Percentiles rank a stretch among this genome's conserved stretches.
phyloP scores from a whole-genome alignment of 805 yeast genomes.

The Candida lessepsii region DNA sequence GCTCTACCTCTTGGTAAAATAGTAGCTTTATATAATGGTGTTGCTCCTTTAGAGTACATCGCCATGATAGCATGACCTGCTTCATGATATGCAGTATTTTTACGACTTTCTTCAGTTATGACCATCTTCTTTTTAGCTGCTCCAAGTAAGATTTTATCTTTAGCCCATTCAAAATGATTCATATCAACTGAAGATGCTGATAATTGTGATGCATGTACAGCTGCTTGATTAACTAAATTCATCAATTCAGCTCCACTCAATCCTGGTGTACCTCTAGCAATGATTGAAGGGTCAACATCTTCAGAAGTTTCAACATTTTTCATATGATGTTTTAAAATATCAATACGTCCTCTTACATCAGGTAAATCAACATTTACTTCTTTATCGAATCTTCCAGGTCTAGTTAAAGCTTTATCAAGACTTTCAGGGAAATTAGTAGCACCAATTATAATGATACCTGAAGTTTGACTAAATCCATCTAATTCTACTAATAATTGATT shows the following conservation, averaged over 20 bases:
- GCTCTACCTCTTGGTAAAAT: conserved; percentile 97
- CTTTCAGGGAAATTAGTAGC: conserved; percentile 98
- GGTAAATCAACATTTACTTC: conserved; percentile 94
- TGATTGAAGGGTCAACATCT: conserved; percentile 80
- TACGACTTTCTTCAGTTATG: conserved; percentile 89
- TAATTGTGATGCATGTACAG: conserved; percentile 91
- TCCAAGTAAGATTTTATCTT: conserved; percentile 96
- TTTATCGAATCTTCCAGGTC: conserved; percentile 98
- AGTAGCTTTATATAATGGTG: conserved; percentile 94
- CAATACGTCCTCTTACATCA: conserved; percentile 96
- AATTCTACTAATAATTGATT: conserved; percentile 94
- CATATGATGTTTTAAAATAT: conserved; percentile 88
- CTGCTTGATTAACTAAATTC: conserved; percentile 97
- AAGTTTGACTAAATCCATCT: conserved; percentile 91
- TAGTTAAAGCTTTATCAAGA: conserved; percentile 91
- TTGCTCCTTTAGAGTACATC: conserved; percentile 89
- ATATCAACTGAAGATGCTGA: conserved; percentile 88
- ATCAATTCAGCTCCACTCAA: conserved; percentile 96
- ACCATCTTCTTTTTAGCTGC: conserved; percentile 98
- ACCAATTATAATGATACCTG: conserved; percentile 93
- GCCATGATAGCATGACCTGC: conserved; percentile 99
- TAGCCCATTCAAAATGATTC: conserved; percentile 97
- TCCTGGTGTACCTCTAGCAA: conserved; percentile 98
- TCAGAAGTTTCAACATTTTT: conserved; percentile 82
- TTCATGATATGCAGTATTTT: conserved; percentile 96